Evolutionary conservation across 1,284 basidiomycete genomes (phyloP).

Genomic region (Ustilago loliicola): DNA sequence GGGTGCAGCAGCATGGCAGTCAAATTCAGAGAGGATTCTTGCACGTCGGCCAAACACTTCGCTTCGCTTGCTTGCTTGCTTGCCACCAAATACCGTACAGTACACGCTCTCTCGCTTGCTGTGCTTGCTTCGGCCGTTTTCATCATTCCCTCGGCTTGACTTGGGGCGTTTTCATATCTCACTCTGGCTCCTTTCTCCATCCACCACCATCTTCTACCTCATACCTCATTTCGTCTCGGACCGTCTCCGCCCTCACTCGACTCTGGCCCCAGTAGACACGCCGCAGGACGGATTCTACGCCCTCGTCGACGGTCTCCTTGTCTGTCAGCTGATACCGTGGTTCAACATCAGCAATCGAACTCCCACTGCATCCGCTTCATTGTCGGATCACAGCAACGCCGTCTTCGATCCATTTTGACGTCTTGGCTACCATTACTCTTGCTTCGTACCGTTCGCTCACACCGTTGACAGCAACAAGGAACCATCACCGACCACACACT

Average conservation of each 20-base stretch:
- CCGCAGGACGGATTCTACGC: background rate
- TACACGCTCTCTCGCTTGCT: background rate
- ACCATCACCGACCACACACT: background rate
- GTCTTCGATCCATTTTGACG: background rate
- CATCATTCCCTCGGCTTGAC: background rate
- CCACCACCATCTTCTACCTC: conserved; percentile 12
- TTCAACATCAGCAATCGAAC: background rate
- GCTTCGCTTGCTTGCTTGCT: background rate
- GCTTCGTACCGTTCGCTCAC: background rate
- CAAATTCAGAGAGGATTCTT: background rate
- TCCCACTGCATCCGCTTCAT: background rate
- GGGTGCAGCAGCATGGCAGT: background rate
- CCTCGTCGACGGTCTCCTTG: background rate
- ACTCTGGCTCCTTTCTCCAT: background rate
- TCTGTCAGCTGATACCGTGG: background rate
- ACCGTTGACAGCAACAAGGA: background rate
- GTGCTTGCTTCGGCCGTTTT: background rate
- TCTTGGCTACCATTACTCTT: background rate
- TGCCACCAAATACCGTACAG: too few species aligned
- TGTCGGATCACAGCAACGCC: background rate
- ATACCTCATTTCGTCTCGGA: conserved; percentile 3
- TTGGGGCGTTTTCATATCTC: conserved; percentile 1
- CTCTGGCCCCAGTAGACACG: background rate
- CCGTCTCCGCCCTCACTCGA: background rate
- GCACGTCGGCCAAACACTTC: background rate